Evolutionary conservation across 192 early-diverging fungal species (phyloP).

Genomic region (Coemansia sp.): DNA sequence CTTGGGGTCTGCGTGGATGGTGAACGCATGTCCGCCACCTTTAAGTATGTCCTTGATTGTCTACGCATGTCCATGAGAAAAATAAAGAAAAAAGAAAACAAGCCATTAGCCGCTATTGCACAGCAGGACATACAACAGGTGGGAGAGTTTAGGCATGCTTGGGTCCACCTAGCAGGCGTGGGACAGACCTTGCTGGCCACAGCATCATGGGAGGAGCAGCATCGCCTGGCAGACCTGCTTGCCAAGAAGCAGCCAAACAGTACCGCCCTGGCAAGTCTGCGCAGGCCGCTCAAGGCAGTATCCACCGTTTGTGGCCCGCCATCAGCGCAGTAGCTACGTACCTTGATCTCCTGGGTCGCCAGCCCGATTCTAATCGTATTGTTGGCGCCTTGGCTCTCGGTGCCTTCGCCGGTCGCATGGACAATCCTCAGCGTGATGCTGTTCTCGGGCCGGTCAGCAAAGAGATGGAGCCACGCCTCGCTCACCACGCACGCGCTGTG

Average conservation of each 20-base stretch:
- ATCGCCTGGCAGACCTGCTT: neutral
- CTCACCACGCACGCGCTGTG: constrained; percentile 29
- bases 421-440: constrained; percentile 49
- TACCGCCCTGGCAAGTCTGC: neutral
- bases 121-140: neutral
- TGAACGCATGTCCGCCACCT: constrained; percentile 12
- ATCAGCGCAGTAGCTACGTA: constrained; percentile 1
- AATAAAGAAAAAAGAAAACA: neutral
- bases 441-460: constrained; percentile 43
- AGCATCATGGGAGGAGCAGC: neutral
- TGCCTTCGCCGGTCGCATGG: constrained; percentile 13
- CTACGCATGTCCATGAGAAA: constrained; percentile 2
- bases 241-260: neutral
- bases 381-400: neutral
- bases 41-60: constrained; percentile 24
- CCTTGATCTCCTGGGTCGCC: constrained; percentile 36
- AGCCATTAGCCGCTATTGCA: neutral
- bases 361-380: constrained; percentile 32
- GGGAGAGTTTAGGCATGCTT: neutral
- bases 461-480: constrained; percentile 64
- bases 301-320: neutral
- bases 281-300: neutral
- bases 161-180: neutral
- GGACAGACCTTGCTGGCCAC: neutral
- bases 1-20: constrained; percentile 39